These are phyloP conservation scores for Uronychia setigera DNA, from an alignment of 73 alveolate species.

Conservation along the genomic window DNA sequence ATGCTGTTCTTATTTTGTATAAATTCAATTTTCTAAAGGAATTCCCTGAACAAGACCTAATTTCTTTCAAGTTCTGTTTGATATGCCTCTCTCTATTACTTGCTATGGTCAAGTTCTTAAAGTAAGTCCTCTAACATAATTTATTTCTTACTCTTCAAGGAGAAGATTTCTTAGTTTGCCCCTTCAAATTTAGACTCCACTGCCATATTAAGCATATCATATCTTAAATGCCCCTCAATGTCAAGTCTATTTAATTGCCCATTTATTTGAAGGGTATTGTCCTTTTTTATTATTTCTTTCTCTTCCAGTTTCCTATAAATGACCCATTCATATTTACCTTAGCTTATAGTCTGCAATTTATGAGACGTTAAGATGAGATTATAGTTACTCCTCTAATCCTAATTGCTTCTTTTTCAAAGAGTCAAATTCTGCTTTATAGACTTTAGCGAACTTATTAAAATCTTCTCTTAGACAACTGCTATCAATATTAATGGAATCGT, in stretches of 20 bases:
- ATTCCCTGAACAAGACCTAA: not conserved
- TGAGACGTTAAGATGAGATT: not conserved
- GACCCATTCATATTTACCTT: not conserved
- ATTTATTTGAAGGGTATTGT: too few species aligned
- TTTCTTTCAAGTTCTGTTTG: not conserved
- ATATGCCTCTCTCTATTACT: not conserved
- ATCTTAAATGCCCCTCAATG: not conserved
- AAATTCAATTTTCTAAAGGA: not conserved
- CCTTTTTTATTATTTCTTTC: not conserved
- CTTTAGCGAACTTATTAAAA: not conserved
- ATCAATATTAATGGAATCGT: not conserved
- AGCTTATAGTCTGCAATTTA: not conserved
- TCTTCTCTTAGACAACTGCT: not conserved
- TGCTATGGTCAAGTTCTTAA: not conserved
- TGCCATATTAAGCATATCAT: not conserved
- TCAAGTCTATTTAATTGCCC: not conserved
- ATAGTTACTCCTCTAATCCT: not conserved
- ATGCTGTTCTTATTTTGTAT: not conserved
- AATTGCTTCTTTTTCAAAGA: not conserved
- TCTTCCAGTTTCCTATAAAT: not conserved
- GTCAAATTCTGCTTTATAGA: not conserved
- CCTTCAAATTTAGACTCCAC: not conserved
- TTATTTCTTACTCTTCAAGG: not conserved
- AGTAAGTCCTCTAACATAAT: not conserved
- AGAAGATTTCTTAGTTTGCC: not conserved